Evolutionary conservation across 495 filamentous ascomycete genomes (phyloP), one percentile per base, ranked within the genome.

Genomic region (Oleoguttula mirabilis): DNA sequence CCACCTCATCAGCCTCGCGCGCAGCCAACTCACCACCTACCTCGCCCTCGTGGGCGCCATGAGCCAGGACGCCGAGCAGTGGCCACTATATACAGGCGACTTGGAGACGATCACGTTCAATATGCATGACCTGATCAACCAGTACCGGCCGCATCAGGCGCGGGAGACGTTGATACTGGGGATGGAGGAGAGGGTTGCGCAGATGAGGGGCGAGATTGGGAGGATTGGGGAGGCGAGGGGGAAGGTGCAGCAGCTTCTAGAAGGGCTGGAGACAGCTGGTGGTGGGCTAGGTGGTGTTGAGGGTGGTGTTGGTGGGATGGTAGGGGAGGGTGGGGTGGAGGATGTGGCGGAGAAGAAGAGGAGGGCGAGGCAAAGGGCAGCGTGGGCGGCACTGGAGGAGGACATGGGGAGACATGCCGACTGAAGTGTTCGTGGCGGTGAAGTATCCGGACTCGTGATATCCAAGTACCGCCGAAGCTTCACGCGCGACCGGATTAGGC

Each of bases 141-240:
- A 90, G 44, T 96, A 95, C 60, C 78, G 90, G 17, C 92, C 90
- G 2, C 90, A 98, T 60, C 92, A 98, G 60, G 87, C 88, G 19
- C 67, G 90, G 27, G 92, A 96, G 63, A 86, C 78, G 21, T 66
- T 96, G 32, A 92, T 94, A 20, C 58, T 78, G 55, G 75, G 90
- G 71, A 90, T 98, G 87, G 85, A 94, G 63, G 81, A 84, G 52
- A 82, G 90, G 57, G 59, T 94, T 24, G 76, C 81, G 47, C 69
- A 65, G 46, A 79, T 75, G 42, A 74, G 72, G 47, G 72, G 70
- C n/a, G 88, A 96, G 63, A 87, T 84, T 1, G 69, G 83, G 21
- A 74, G 79, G 27, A 81, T 93, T 47, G 67, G 73, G 39, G 72
- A 70, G 55, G 75, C 80, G 41, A 82, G 80, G 47, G 76, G 71